A percentile compares a stretch with the other conserved stretches of the same genome.
phyloP scores from a whole-genome alignment of 305 asterid genomes.

The Fraxinus baroniana region DNA sequence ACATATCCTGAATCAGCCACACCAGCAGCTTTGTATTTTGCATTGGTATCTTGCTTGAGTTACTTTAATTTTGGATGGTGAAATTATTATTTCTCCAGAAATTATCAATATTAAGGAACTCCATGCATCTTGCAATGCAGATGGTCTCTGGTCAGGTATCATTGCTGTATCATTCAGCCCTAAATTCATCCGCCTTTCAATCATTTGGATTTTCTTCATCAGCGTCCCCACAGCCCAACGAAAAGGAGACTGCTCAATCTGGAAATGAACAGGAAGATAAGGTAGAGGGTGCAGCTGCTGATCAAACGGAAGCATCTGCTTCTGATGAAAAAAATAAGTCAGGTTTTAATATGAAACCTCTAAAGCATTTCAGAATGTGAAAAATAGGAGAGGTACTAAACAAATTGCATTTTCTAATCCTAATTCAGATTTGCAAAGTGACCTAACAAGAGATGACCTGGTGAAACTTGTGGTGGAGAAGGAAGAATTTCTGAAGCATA shows the following conservation, averaged over 20 bases:
- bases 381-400: slow-evolving; percentile 35
- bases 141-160: slow-evolving; percentile 45
- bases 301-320: slow-evolving; percentile 21
- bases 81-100: not conserved
- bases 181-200: slow-evolving; percentile 41
- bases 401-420: slow-evolving; percentile 40
- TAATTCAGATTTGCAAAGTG: slow-evolving; percentile 59
- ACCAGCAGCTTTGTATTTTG: slow-evolving; percentile 8
- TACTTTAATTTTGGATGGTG: not conserved
- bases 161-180: slow-evolving; percentile 40
- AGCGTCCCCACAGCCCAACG: slow-evolving; percentile 51
- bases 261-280: slow-evolving; percentile 29
- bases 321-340: slow-evolving; percentile 47
- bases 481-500: slow-evolving; percentile 53
- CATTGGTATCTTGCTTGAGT: not conserved
- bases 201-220: slow-evolving; percentile 66
- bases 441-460: slow-evolving; percentile 76
- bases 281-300: slow-evolving; percentile 28
- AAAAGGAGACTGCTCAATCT: slow-evolving; percentile 50
- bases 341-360: slow-evolving; percentile 42
- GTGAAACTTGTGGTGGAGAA: slow-evolving; percentile 71
- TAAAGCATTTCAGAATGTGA: slow-evolving; percentile 22
- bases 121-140: slow-evolving; percentile 28
- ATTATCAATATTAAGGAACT: slow-evolving; percentile 15
- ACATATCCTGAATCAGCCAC: not conserved